Evolutionary conservation across 164 flowering plant species (phyloP), one percentile per base, ranked within the genome.

Genomic region (Warburgia ugandensis): DNA sequence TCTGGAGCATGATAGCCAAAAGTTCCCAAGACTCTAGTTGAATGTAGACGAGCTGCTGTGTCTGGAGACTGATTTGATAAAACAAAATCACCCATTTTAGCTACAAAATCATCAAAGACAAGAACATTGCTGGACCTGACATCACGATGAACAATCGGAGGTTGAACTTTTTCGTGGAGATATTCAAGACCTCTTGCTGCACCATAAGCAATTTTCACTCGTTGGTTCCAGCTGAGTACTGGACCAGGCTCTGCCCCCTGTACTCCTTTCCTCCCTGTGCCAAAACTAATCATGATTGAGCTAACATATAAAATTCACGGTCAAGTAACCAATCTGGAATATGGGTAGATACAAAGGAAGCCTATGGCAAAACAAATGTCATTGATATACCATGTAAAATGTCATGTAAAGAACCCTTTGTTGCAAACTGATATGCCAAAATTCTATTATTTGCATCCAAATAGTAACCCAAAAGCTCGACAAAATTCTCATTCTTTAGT

Each of bases 1-100:
- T 87, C 96, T 16, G 96, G 96, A 56, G 96, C 94, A 75, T 84
- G 94, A 67, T 87, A 87, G 10, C 96, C 96, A 64, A 87, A 87
- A 22, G 90, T 84, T 55, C 96, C 96, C 56, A 87, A 89, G 64
- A 87, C 94, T 68, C 96, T 82, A 29, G 96, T 87, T 9, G 96
- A 87, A 66, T 87, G 94, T 62, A 88, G 86, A 27, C 94, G 91
- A 27, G 94, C 91, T 49, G 94, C 96, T 72, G 69, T 83, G 58
- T 85, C 94, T 39, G 94, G 91, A 35, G 94, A 86, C 69, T 88
- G 94, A 65, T 88, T 88, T 35, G 91, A 80, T 60, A 87, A 64
- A 71, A 79, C 87, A 68, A 84, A 88, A 56, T 84, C 91, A 19
- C 91, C 94, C 60, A 88, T 79, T 73, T 88, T 85, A 23, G 94